Percentiles rank a stretch among this genome's conserved stretches.
Conservation (phyloP, 2,329 filamentous ascomycete species). For the Endocalyx cinctus region DNA sequence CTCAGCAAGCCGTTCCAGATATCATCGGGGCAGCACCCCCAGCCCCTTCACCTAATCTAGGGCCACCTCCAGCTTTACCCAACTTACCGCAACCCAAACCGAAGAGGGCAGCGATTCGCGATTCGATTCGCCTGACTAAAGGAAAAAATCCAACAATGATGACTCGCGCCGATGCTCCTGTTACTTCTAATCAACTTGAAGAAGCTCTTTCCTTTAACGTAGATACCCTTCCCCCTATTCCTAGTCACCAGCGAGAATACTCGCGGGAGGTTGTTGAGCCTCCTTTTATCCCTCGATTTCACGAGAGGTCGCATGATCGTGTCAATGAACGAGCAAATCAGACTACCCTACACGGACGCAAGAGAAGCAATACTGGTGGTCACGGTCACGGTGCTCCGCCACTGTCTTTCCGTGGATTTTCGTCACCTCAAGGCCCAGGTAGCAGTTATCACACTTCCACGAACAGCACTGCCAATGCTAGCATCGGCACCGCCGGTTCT, state of each 20-base stretch:
- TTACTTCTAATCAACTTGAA: conserved; percentile 34
- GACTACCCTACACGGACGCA: conserved; percentile 62
- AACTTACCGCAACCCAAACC: conserved; percentile 44
- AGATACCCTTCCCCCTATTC: conserved; percentile 24
- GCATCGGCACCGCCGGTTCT: conserved; percentile 53
- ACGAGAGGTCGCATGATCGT: conserved; percentile 46
- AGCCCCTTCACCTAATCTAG: conserved; percentile 34
- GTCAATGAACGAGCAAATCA: conserved; percentile 40
- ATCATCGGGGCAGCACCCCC: conserved; percentile 50
- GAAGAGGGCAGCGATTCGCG: conserved; percentile 62
- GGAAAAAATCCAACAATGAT: conserved; percentile 47
- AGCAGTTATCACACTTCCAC: conserved; percentile 41
- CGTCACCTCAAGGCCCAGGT: conserved; percentile 42
- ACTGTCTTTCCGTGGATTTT: conserved; percentile 75
- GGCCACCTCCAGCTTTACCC: conserved; percentile 42
- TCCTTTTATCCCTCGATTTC: conserved; percentile 66
- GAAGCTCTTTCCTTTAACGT: conserved; percentile 30
- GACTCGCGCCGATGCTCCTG: conserved; percentile 28
- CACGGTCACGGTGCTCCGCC: conserved; percentile 65
- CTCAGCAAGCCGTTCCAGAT: conserved; percentile 74
- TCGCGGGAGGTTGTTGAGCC: conserved; percentile 64
- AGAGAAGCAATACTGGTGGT: conserved; percentile 84
- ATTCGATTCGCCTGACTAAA: conserved; percentile 88
- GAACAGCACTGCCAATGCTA: conserved; percentile 55
- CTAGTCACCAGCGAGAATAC: conserved; percentile 41